Percentiles rank a stretch among this genome's conserved stretches.
phyloP scores from a whole-genome alignment of 495 filamentous ascomycete species.

The Arthonia radiata region DNA sequence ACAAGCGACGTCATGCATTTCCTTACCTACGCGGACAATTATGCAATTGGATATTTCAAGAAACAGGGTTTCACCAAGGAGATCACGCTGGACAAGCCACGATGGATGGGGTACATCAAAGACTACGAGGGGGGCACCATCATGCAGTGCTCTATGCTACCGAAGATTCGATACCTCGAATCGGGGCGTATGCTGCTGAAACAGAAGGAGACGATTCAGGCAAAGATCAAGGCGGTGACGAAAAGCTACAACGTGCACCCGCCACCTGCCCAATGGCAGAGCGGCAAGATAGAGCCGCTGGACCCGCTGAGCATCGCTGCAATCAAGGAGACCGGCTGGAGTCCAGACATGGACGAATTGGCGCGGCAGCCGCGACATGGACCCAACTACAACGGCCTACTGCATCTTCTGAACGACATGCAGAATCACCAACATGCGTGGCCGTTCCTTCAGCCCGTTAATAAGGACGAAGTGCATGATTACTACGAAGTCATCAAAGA shows the following conservation, averaged over 20 bases:
- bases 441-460: constrained; percentile 89
- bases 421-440: constrained; percentile 79
- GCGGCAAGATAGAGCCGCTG: constrained; percentile 34
- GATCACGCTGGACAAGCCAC: constrained; percentile 67
- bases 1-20: constrained; percentile 96
- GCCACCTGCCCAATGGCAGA: constrained; percentile 68
- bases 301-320: constrained; percentile 62
- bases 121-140: constrained; percentile 98
- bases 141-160: constrained; percentile 97
- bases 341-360: constrained; percentile 87
- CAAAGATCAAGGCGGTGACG: constrained; percentile 80
- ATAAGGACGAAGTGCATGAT: constrained; percentile 80
- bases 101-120: constrained; percentile 99
- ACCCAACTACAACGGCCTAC: constrained; percentile 79
- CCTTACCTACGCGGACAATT: constrained; percentile 95
- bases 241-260: constrained; percentile 71
- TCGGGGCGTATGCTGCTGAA: constrained; percentile 85
- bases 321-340: constrained; percentile 82
- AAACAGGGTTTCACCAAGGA: constrained; percentile 99
- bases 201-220: constrained; percentile 81
- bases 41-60: constrained; percentile 97
- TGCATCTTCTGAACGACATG: constrained; percentile 83
- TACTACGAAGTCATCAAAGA: constrained; percentile 98
- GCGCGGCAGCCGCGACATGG: constrained; percentile 92
- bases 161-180: constrained; percentile 83